These are phyloP conservation scores for Digitaria exilis DNA, from an alignment of 202 grass and related monocot genomes.

Conservation along the genomic window DNA sequence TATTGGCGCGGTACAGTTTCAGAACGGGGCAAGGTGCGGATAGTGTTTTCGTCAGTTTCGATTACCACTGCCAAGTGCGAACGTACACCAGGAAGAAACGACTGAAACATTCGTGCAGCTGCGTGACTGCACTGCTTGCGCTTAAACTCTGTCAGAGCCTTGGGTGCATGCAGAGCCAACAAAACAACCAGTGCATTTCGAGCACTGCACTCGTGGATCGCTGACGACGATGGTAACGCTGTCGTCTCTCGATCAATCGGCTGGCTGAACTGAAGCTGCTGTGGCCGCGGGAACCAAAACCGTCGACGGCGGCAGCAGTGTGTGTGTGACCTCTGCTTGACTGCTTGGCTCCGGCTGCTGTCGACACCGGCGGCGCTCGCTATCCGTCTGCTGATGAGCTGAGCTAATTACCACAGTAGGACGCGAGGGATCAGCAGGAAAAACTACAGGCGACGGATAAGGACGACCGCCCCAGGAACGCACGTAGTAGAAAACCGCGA, in stretches of 20 bases:
- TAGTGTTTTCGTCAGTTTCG: too few relatives aligned
- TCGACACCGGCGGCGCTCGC: constrained; percentile 18
- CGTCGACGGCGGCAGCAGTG: not conserved
- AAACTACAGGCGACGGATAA: constrained; percentile 27
- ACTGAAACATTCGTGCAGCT: too few relatives aligned
- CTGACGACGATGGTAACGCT: too few relatives aligned
- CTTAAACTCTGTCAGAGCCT: too few relatives aligned
- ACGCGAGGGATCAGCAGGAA: not conserved
- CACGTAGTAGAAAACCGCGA: not conserved
- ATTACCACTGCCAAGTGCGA: too few relatives aligned
- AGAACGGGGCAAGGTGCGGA: too few relatives aligned
- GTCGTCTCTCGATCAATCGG: not conserved
- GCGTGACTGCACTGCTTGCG: too few relatives aligned
- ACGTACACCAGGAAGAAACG: too few relatives aligned
- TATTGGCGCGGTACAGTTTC: too few relatives aligned
- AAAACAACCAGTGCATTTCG: not conserved
- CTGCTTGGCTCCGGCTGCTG: too few relatives aligned
- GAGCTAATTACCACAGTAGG: not conserved
- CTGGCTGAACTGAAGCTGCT: not conserved
- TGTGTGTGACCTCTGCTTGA: too few relatives aligned
- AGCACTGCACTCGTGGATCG: not conserved
- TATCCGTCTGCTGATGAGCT: not conserved
- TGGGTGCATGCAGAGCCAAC: not conserved
- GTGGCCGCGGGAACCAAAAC: constrained; percentile 28
- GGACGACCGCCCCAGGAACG: not conserved